phyloP scores from a whole-genome alignment of 1,284 basidiomycete genomes.

The Rhodotorula sp. region DNA sequence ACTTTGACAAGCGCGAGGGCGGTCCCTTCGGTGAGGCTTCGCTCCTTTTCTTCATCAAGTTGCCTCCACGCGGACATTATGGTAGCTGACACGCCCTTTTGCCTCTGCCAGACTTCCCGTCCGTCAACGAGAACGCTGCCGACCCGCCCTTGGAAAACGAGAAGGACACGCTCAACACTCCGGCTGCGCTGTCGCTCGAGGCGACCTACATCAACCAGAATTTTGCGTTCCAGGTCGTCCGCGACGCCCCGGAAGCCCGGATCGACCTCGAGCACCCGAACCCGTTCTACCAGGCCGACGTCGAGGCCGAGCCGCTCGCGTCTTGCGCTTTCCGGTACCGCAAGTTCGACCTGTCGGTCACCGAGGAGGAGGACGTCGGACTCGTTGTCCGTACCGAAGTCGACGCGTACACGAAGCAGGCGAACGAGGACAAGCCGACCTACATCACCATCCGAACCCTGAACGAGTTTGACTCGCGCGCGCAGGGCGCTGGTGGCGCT shows the following conservation, averaged over 20 bases:
- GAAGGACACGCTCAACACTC: constrained; percentile 87
- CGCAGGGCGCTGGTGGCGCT: constrained; percentile 84
- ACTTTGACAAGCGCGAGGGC: constrained; percentile 97
- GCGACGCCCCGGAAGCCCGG: constrained; percentile 60
- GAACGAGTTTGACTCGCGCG: constrained; percentile 94
- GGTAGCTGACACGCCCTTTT: constrained; percentile 13
- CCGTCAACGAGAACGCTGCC: constrained; percentile 97
- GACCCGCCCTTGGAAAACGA: constrained; percentile 88
- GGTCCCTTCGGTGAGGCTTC: constrained; percentile 65
- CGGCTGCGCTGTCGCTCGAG: constrained; percentile 89
- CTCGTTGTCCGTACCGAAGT: constrained; percentile 95
- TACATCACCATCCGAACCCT: constrained; percentile 89
- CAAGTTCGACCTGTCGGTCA: constrained; percentile 86
- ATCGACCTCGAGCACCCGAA: constrained; percentile 79
- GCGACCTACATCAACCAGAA: constrained; percentile 99
- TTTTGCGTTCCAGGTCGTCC: constrained; percentile 93
- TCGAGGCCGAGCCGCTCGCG: constrained; percentile 87
- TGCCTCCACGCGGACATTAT: background rate
- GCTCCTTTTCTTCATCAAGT: constrained; percentile 46
- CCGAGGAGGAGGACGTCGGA: constrained; percentile 85
- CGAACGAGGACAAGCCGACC: constrained; percentile 37
- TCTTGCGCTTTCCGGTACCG: constrained; percentile 96
- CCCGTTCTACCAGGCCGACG: constrained; percentile 88
- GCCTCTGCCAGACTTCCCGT: constrained; percentile 67
- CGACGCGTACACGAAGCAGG: constrained; percentile 73